Evolutionary conservation across 192 early-diverging fungal species (phyloP), one percentile per base, ranked within the genome.

Genomic region (Spinellus fusiger): DNA sequence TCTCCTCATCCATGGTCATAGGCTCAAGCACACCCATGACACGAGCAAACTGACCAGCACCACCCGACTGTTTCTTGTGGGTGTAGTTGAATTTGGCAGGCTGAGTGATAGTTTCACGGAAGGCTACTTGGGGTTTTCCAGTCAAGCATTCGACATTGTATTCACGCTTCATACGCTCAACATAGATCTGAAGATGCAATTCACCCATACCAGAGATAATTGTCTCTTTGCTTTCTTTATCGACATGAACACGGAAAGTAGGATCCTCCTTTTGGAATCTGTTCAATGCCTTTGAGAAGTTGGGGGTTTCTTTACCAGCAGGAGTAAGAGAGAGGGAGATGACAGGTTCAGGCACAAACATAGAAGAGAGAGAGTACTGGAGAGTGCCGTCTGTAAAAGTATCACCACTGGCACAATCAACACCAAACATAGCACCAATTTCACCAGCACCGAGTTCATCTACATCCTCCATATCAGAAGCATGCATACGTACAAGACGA

Each of bases 31-130:
- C 92, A 37, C 94, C 94, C 34, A 84, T 68, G 51, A 98, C 92
- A 64, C 89, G 86, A 67, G 83, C 96, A 66, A 89, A 98, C 77
- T 98, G 96, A 64, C 96, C 96, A 40, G 93, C 81, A 64, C 96
- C 96, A 59, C 96, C 96, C 57, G 85, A 84, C 77, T 98, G 96
- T 78, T 98, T 98, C 89, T 96, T 96, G 80, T 98, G 96, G 0
- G 94, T 97, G 81, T 96, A 98, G 71, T 90, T 85, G 74, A 98
- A 96, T 56, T 81, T 77, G 50, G 87, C 78, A 49, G 80, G 73
- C 32, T 70, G 62, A 5, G 83, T 85, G 61, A 94, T 86, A 20
- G 96, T 92, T 71, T 98, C 96, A 56, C 96, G 86, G 90, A 94
- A 98, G 20, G 96, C 94, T 33, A 98, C 96, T 70, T 88, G 93